Conservation (phyloP, 2,329 filamentous ascomycete genomes). For the Calonectria pseudoturangicola region DNA sequence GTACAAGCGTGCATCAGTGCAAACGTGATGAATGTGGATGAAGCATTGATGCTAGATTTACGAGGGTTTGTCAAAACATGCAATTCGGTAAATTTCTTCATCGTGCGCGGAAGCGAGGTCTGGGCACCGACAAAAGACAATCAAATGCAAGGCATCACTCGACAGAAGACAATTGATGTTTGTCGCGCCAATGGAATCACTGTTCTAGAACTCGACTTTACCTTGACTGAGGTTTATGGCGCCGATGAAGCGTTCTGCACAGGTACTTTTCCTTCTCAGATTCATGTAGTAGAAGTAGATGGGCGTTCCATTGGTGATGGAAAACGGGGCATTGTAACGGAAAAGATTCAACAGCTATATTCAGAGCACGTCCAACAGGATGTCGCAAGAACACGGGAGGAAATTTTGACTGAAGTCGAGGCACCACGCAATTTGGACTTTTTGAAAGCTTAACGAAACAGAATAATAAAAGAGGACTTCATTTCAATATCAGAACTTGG, state of each 20-base stretch:
- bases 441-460: background rate
- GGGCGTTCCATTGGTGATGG: slow-evolving; percentile 51
- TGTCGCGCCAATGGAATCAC: slow-evolving; percentile 52
- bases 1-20: slow-evolving; percentile 57
- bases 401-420: slow-evolving; percentile 49
- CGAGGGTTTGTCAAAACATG: slow-evolving; percentile 57
- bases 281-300: slow-evolving; percentile 54
- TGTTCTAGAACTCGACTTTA: slow-evolving; percentile 55
- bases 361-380: slow-evolving; percentile 48
- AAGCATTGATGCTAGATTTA: slow-evolving; percentile 56
- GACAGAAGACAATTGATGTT: slow-evolving; percentile 57
- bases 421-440: slow-evolving; percentile 50
- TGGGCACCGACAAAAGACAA: slow-evolving; percentile 58
- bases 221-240: slow-evolving; percentile 56
- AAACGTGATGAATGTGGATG: slow-evolving; percentile 56
- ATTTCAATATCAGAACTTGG: too few relatives aligned
- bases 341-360: slow-evolving; percentile 52
- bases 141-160: slow-evolving; percentile 58
- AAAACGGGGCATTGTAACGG: slow-evolving; percentile 48
- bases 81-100: slow-evolving; percentile 59
- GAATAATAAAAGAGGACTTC: background rate
- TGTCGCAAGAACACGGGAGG: slow-evolving; percentile 47
- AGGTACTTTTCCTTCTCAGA: slow-evolving; percentile 55
- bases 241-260: slow-evolving; percentile 58
- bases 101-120: slow-evolving; percentile 56